Evolutionary conservation across 805 yeast species (phyloP).

Genomic region (Candida jianshihensis): DNA sequence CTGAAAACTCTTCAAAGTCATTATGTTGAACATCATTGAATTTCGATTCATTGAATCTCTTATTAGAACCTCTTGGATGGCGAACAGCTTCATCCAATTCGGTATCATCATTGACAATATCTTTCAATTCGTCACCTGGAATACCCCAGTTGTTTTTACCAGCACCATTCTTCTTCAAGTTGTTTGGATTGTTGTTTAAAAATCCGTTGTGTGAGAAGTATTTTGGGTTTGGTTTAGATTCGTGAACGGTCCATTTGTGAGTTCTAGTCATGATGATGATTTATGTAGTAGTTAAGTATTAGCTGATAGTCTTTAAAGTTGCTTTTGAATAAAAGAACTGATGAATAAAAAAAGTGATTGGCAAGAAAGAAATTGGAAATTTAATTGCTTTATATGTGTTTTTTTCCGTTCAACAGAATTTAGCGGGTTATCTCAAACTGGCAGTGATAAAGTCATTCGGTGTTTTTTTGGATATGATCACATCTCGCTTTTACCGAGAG

Average conservation of each 20-base stretch:
- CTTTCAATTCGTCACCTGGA: constrained; percentile 70
- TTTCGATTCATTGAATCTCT: neutral
- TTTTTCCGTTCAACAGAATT: too few relatives aligned
- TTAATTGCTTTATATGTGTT: too few relatives aligned
- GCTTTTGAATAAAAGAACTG: neutral
- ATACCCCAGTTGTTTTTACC: constrained; percentile 89
- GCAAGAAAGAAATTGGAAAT: too few relatives aligned
- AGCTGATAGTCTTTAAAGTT: neutral
- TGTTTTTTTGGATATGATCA: neutral
- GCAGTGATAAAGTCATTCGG: too few relatives aligned
- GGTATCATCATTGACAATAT: constrained; percentile 42
- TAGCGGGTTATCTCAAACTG: too few relatives aligned
- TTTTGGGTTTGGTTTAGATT: constrained; percentile 50
- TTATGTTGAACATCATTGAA: constrained; percentile 1
- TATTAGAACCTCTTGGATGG: neutral
- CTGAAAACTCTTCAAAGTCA: neutral
- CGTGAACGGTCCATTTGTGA: constrained; percentile 65
- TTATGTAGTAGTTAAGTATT: neutral
- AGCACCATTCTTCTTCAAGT: constrained; percentile 75
- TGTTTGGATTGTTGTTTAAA: constrained; percentile 61
- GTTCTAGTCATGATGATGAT: constrained; percentile 59
- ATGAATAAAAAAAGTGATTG: too few relatives aligned
- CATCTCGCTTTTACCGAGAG: too few relatives aligned
- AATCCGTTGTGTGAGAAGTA: constrained; percentile 78
- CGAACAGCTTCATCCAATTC: neutral